phyloP scores from a whole-genome alignment of 164 flowering plant genomes.

The Tetrastigma voinierianum region DNA sequence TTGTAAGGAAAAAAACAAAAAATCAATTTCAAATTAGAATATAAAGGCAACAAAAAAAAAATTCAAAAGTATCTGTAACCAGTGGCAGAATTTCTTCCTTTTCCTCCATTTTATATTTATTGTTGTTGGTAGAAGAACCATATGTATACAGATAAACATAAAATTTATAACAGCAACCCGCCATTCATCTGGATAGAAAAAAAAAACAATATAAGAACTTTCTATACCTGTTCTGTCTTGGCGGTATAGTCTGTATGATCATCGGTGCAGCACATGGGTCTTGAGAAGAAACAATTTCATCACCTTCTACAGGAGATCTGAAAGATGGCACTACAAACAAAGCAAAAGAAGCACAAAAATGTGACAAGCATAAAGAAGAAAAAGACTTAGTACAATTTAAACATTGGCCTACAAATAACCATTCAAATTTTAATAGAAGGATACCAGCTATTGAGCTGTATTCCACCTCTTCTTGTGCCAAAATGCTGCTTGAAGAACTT shows the following conservation, averaged over 20 bases:
- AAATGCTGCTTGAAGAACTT: slow-evolving; percentile 44
- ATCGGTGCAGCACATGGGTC: slow-evolving; percentile 28
- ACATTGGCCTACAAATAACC: neutral
- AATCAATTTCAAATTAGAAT: too few relatives aligned
- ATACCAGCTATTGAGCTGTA: slow-evolving; percentile 52
- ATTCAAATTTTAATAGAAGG: slow-evolving; percentile 2
- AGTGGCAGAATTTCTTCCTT: neutral
- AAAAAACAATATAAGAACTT: neutral
- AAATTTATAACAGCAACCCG: neutral
- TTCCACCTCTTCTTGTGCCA: slow-evolving; percentile 38
- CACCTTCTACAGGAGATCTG: slow-evolving; percentile 42
- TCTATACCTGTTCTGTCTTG: slow-evolving; percentile 58
- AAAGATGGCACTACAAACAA: slow-evolving; percentile 43
- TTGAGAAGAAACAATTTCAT: slow-evolving; percentile 51
- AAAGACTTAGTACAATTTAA: neutral
- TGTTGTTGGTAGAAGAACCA: neutral
- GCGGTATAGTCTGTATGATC: slow-evolving; percentile 35
- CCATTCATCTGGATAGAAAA: neutral
- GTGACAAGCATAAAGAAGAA: neutral
- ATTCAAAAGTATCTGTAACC: too few relatives aligned
- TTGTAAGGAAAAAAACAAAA: too few relatives aligned
- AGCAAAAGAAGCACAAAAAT: neutral
- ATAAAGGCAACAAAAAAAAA: too few relatives aligned
- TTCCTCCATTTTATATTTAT: neutral
- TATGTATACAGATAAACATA: neutral